phyloP scores from a whole-genome alignment of 768 basidiomycete species.

The Trichaptum fuscoviolaceum region DNA sequence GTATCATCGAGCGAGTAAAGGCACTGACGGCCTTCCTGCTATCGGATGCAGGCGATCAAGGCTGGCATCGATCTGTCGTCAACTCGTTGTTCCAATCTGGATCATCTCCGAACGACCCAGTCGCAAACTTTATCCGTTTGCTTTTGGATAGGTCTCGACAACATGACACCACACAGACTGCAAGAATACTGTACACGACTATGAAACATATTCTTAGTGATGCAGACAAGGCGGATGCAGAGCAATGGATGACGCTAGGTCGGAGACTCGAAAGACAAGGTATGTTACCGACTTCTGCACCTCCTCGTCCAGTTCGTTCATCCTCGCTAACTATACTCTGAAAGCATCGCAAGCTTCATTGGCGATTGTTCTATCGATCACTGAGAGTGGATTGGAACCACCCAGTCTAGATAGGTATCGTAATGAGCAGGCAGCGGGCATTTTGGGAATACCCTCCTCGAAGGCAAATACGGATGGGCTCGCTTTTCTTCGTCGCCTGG shows the following conservation, averaged over 20 bases:
- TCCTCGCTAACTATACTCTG: not conserved
- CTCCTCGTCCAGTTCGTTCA: constrained; percentile 5
- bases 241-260: constrained; percentile 71
- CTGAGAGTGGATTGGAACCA: constrained; percentile 60
- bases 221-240: constrained; percentile 58
- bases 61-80: constrained; percentile 45
- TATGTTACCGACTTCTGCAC: constrained; percentile 26
- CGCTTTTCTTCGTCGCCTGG: constrained; percentile 59
- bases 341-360: constrained; percentile 68
- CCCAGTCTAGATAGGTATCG: constrained; percentile 72
- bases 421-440: constrained; percentile 83
- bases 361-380: constrained; percentile 58
- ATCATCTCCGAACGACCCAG: not conserved
- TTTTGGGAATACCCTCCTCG: constrained; percentile 58
- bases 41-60: constrained; percentile 38
- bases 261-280: constrained; percentile 58
- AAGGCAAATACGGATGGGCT: constrained; percentile 71
- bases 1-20: constrained; percentile 41
- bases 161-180: constrained; percentile 46
- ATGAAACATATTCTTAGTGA: constrained; percentile 57
- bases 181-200: constrained; percentile 55
- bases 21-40: constrained; percentile 63
- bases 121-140: not conserved
- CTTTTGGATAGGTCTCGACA: constrained; percentile 26
- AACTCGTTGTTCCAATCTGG: constrained; percentile 25